Base-by-base conservation (phyloP, 352 stramenopile species). In the Phytophthora crassamura region DNA sequence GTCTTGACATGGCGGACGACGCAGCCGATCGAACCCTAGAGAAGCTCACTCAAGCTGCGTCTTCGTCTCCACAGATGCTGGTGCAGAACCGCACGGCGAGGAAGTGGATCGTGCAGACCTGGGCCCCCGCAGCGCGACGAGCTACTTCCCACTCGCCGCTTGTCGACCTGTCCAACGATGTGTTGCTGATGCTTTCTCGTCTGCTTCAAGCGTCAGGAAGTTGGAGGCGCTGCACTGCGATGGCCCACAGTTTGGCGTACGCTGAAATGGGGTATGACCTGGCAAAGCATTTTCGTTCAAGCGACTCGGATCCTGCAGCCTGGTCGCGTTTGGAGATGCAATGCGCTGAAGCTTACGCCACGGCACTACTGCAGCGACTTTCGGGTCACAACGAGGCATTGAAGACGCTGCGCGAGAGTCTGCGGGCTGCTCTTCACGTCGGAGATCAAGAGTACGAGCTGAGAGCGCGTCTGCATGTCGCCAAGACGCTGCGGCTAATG, bases 261-360 rank as follows among this genome's bases (percentile, higher is more conserved):
- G 40, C 78, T 16, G 73, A 89, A 57, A 61, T 82, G 63, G 67
- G 77, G 9, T 75, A 69, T 8, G 74, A 89, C 15, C 36, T 90
- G 11, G 60, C 68, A 3, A 86, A 78, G 49, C 36, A 75, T 15
- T 52, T 82, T 12, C 53, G 40, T 7, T 40, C 38, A 5, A 64
- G 48, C 10, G 52, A 59, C 7, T 32, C 32, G 10, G 62, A 69
- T 5, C 11, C 52, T 15, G 32, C 45, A 6, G 5, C 20, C 0
- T 55, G 45, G 40, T 58, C 67, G 1, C 80, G 72, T 4, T 59
- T 86, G 15, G 78, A 89, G 40, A 75, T 86, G 71, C 53, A 75
- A 18, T 82, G 79, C 34, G 69, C 71, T 3, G 74, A 89, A 58
- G 64, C 58, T 4, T 84, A 77, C 41, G 79, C 68, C 0, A 35